Percentiles rank a stretch among this genome's conserved stretches.
These are phyloP conservation scores for Neoboletus subvelutipes DNA, from an alignment of 768 basidiomycete genomes.

Conservation along the genomic window DNA sequence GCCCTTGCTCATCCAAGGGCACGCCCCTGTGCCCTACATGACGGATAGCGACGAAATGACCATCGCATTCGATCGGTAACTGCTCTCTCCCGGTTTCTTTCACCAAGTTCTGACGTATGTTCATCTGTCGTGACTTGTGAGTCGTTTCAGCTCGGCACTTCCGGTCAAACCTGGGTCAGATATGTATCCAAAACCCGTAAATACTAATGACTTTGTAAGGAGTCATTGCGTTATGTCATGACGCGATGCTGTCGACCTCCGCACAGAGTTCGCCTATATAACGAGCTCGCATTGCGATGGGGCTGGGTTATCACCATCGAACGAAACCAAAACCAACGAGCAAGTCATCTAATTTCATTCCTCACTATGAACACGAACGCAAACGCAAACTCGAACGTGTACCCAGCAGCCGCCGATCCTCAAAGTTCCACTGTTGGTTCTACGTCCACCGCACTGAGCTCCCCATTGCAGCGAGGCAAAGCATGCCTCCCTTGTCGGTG, in stretches of 20 bases:
- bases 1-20: background rate
- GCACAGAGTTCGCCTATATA: constrained; percentile 12
- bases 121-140: too few species aligned
- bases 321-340: background rate
- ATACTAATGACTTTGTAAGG: background rate
- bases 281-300: background rate
- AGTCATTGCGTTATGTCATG: constrained; percentile 4
- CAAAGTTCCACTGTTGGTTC: background rate
- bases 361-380: background rate
- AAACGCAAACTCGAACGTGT: background rate
- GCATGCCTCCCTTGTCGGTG: constrained; percentile 56
- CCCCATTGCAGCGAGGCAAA: constrained; percentile 44
- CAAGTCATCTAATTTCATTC: background rate
- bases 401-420: constrained; percentile 1
- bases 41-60: too few species aligned
- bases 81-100: background rate
- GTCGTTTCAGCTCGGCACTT: background rate
- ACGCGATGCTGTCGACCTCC: background rate
- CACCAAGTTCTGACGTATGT: background rate
- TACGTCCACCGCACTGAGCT: background rate
- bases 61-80: background rate
- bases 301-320: background rate
- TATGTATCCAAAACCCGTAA: background rate
- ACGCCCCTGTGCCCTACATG: too few species aligned
- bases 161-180: background rate